These are phyloP conservation scores for Lipomyces kockii DNA, from an alignment of 805 yeast species.

Conservation along the genomic window DNA sequence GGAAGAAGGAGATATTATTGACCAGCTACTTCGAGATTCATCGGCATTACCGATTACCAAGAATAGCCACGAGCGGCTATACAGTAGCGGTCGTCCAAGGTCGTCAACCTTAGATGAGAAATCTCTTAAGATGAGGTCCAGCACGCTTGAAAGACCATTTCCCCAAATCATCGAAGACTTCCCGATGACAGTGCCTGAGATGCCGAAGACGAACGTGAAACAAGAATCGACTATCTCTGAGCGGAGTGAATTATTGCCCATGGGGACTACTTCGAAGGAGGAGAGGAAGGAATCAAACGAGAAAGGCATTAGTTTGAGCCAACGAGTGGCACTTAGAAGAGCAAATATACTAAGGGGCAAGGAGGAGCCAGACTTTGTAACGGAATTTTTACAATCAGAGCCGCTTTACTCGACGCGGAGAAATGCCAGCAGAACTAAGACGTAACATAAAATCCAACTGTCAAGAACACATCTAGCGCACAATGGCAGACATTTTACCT, in stretches of 20 bases:
- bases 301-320: not conserved
- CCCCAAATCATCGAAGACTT: not conserved
- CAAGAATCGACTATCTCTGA: not conserved
- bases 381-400: not conserved
- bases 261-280: not conserved
- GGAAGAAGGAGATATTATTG: conserved; percentile 1
- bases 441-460: not conserved
- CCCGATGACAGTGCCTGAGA: not conserved
- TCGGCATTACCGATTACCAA: not conserved
- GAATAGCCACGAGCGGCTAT: not conserved
- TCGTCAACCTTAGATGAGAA: not conserved
- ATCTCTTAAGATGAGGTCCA: not conserved
- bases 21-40: not conserved
- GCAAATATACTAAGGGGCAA: not conserved
- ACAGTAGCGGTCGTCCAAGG: not conserved
- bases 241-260: not conserved
- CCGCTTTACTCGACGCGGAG: not conserved
- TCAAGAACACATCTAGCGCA: not conserved
- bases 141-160: not conserved
- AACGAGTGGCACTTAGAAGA: not conserved
- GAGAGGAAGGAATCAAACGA: not conserved
- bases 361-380: not conserved
- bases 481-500: too few relatives aligned
- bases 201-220: not conserved
- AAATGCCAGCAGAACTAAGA: not conserved